Evolutionary conservation across 2,329 filamentous ascomycete species (phyloP).

Genomic region (Fusarium kyushuense): DNA sequence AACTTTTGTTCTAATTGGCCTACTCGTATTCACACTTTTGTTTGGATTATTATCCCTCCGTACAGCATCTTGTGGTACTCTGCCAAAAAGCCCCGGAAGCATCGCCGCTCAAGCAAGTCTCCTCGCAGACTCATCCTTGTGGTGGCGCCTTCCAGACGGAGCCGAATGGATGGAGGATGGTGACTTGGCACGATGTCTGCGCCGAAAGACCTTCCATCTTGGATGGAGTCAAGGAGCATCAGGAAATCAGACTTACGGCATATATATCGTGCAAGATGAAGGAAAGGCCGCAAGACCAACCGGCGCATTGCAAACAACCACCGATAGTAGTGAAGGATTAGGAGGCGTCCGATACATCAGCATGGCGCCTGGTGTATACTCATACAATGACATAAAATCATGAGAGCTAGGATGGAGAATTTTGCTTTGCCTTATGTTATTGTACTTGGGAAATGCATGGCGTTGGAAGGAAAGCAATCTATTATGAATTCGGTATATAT

Average conservation of each 20-base stretch:
- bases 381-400: conserved; percentile 42
- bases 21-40: conserved; percentile 41
- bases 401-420: conserved; percentile 21
- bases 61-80: conserved; percentile 36
- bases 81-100: conserved; percentile 48
- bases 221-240: conserved; percentile 40
- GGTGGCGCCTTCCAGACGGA: conserved; percentile 47
- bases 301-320: conserved; percentile 13
- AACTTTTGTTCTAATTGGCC: conserved; percentile 40
- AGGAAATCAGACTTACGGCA: conserved; percentile 42
- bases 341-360: conserved; percentile 42
- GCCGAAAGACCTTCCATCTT: conserved; percentile 46
- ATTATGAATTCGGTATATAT: conserved; percentile 7
- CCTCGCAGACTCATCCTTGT: conserved; percentile 47
- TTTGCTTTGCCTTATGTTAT: neutral
- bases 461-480: conserved; percentile 32
- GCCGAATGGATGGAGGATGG: conserved; percentile 48
- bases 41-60: conserved; percentile 43
- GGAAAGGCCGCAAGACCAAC: conserved; percentile 35
- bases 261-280: conserved; percentile 48
- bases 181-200: conserved; percentile 42
- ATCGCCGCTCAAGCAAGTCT: conserved; percentile 49
- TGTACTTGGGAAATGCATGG: conserved; percentile 30
- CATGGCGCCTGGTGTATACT: conserved; percentile 46
- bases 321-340: conserved; percentile 25